Evolutionary conservation across 2,329 filamentous ascomycete species (phyloP).

Genomic region (Penicillium oxalicum): DNA sequence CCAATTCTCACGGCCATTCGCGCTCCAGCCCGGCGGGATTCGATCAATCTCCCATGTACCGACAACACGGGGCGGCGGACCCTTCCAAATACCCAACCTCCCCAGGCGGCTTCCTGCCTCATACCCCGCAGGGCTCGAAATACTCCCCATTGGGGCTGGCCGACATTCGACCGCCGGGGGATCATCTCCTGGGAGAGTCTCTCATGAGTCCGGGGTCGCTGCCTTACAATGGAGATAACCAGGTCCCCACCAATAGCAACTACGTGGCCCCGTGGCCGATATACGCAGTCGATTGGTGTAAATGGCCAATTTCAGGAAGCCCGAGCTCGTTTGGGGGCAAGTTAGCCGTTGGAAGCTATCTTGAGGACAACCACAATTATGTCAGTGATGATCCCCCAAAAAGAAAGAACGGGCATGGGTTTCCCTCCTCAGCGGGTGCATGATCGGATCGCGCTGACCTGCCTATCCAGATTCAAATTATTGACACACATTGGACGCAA

Average conservation of each 20-base stretch:
- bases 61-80: slow-evolving; percentile 57
- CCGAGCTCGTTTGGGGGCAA: slow-evolving; percentile 69
- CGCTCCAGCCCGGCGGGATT: slow-evolving; percentile 70
- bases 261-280: slow-evolving; percentile 92
- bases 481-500: slow-evolving; percentile 76
- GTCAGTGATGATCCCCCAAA: slow-evolving; percentile 40
- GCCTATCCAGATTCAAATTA: slow-evolving; percentile 78
- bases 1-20: slow-evolving; percentile 68
- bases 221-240: slow-evolving; percentile 62
- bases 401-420: too few species aligned
- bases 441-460: slow-evolving; percentile 11
- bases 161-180: slow-evolving; percentile 81
- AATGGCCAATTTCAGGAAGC: slow-evolving; percentile 73
- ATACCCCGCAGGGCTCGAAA: slow-evolving; percentile 55
- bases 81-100: slow-evolving; percentile 58
- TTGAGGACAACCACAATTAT: slow-evolving; percentile 98
- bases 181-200: slow-evolving; percentile 72
- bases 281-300: slow-evolving; percentile 98
- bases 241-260: slow-evolving; percentile 70
- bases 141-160: slow-evolving; percentile 87
- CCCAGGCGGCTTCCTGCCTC: slow-evolving; percentile 42
- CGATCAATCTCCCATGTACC: slow-evolving; percentile 53
- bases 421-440: slow-evolving; percentile 25
- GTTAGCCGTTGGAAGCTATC: slow-evolving; percentile 88
- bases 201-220: slow-evolving; percentile 53